phyloP scores from a whole-genome alignment of 1,284 basidiomycete genomes.

The Wolfiporia cocos region DNA sequence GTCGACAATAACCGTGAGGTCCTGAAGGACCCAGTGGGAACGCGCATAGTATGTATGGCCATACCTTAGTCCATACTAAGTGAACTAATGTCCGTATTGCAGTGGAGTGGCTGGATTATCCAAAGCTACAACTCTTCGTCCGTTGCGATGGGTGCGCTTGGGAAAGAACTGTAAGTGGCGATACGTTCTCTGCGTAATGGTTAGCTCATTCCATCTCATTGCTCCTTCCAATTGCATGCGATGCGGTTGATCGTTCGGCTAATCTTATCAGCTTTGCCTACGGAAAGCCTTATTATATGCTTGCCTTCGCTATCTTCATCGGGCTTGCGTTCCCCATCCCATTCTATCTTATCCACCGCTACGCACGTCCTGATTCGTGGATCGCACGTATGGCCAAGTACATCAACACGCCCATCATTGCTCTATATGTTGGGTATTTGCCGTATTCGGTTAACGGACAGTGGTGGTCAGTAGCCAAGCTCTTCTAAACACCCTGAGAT shows the following conservation, averaged over 20 bases:
- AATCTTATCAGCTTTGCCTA: slow-evolving; percentile 18
- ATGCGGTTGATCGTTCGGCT: too few species aligned
- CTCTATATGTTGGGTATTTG: slow-evolving; percentile 46
- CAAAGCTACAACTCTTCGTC: slow-evolving; percentile 50
- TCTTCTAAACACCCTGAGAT: not conserved
- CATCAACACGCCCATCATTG: slow-evolving; percentile 43
- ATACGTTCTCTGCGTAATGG: not conserved
- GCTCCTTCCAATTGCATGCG: too few species aligned
- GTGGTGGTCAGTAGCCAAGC: slow-evolving; percentile 28
- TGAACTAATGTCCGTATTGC: too few species aligned
- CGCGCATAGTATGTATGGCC: slow-evolving; percentile 31
- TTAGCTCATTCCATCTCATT: too few species aligned
- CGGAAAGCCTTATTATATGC: slow-evolving; percentile 43
- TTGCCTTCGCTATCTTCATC: slow-evolving; percentile 41
- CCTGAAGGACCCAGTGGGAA: slow-evolving; percentile 43
- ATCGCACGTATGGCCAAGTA: slow-evolving; percentile 34
- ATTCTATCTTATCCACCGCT: slow-evolving; percentile 41
- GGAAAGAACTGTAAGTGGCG: slow-evolving; percentile 36
- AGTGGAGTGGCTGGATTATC: slow-evolving; percentile 49
- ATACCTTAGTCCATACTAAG: too few species aligned
- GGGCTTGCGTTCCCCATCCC: slow-evolving; percentile 44
- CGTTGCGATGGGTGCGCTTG: slow-evolving; percentile 50
- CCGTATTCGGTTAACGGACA: slow-evolving; percentile 52
- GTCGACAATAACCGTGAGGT: slow-evolving; percentile 41
- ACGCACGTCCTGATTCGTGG: slow-evolving; percentile 27